These are phyloP conservation scores for Lentinula detonsa DNA, from an alignment of 768 basidiomycete genomes.

Conservation along the genomic window DNA sequence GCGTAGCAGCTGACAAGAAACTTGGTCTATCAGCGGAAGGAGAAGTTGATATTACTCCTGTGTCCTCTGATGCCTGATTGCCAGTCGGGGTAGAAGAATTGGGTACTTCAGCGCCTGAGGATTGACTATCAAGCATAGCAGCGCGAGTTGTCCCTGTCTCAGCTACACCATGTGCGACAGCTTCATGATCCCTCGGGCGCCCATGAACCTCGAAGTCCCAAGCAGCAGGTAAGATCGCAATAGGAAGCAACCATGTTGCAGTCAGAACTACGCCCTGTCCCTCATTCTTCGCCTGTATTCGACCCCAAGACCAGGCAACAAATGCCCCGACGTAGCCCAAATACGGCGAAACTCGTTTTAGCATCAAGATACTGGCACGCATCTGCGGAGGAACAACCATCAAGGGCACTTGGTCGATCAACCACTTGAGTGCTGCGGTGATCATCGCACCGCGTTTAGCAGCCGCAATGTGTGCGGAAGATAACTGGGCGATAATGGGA, in stretches of 20 bases:
- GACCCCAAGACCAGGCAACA: constrained; percentile 74
- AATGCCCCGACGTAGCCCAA: constrained; percentile 71
- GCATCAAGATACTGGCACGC: constrained; percentile 46
- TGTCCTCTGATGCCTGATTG: background rate
- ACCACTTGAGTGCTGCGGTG: constrained; percentile 67
- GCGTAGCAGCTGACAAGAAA: background rate
- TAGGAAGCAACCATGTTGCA: constrained; percentile 78
- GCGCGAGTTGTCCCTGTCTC: background rate
- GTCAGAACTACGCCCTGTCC: constrained; percentile 78
- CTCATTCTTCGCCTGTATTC: constrained; percentile 61
- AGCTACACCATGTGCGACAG: no score
- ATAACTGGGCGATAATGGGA: constrained; percentile 60
- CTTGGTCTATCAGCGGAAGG: background rate
- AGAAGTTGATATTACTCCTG: background rate
- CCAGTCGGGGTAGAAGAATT: background rate
- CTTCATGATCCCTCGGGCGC: background rate
- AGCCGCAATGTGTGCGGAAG: constrained; percentile 57
- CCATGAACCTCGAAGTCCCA: constrained; percentile 40
- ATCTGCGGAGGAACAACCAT: constrained; percentile 56
- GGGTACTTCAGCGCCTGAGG: background rate
- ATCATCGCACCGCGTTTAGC: constrained; percentile 72
- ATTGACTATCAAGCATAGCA: background rate
- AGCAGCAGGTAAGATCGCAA: constrained; percentile 67
- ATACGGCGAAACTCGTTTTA: constrained; percentile 60
- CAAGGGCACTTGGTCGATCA: constrained; percentile 59